A percentile compares a stretch with the other conserved stretches of the same genome.
Evolutionary conservation across 2,329 filamentous ascomycete genomes (phyloP).

Genomic region (Microascus cirrosus): DNA sequence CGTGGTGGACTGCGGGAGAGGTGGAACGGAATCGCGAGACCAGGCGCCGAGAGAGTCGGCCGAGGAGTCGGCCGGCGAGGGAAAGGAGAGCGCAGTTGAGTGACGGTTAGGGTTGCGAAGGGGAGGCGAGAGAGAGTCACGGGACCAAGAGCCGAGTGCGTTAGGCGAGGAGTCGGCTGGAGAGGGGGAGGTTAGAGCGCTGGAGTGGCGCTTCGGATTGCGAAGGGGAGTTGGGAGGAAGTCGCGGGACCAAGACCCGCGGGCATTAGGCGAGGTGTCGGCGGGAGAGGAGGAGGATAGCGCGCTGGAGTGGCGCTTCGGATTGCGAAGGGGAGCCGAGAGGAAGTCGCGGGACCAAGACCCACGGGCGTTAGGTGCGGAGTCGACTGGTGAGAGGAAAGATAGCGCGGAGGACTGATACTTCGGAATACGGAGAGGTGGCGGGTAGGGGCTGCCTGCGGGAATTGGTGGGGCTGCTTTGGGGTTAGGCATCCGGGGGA

Average conservation of each 20-base stretch:
- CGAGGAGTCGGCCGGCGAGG: neutral
- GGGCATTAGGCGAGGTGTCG: neutral
- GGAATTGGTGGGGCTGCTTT: neutral
- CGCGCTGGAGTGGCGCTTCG: neutral
- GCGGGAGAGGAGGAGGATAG: neutral
- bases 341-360: neutral
- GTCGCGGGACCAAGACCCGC: neutral
- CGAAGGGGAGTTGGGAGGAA: neutral
- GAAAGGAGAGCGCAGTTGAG: slow-evolving; percentile 2
- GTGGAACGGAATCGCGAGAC: neutral
- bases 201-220: neutral
- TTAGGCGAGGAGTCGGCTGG: neutral
- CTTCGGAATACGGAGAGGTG: neutral
- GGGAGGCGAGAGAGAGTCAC: neutral
- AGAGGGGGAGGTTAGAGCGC: neutral
- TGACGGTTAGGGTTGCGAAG: neutral
- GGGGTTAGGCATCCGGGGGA: slow-evolving; percentile 3
- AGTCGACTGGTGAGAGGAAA: neutral
- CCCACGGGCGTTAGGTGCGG: neutral
- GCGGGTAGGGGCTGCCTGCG: neutral
- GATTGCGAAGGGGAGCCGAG: neutral
- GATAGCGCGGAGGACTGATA: neutral
- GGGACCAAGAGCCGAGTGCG: neutral
- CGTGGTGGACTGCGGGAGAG: neutral
- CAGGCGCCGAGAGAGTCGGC: neutral